Evolutionary conservation across 257 asterid species (phyloP), one percentile per base, ranked within the genome.

Genomic region (Osmanthus fragrans): DNA sequence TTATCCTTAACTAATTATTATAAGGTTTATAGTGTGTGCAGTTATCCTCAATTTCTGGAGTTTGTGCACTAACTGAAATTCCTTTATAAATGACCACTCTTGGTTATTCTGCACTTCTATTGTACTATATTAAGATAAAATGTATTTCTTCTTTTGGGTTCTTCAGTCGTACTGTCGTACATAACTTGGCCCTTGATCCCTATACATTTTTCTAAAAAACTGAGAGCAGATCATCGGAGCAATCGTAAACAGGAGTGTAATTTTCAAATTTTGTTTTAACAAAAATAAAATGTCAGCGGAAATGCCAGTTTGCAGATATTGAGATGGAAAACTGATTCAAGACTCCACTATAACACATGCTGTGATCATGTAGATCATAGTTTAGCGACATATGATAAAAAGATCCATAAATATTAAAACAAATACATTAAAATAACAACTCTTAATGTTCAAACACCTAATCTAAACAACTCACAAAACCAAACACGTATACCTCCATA

Each of bases 401-500:
- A 36, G 71, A 47, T 70, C 76, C 75, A 54, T 32, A 64, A 45
- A 67, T 51, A 58, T 36, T 36, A 60, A 42, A 33, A 58, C 64
- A 64, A 23, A 19, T 13, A 30, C 23, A 74, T 10, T 49, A 13
- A 34, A 71, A 12, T 34, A 67, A 81, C 37, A 69, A 77, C 65
- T 73, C 45, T 71, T 34, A 34, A 30, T 42, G 36, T 78, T 78
- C 72, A 39, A 64, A 73, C 37, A 15, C 16, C 77, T 30, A 64
- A 34, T 27, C 27, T 16, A 32, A 51, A 19, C 73, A 72, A 42
- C 51, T 71, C 75, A 36, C 12, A 77, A 65, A 37, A 76, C n/a
- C 19, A 34, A 78, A 72, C 67, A 80, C 27, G 18, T 64, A 16
- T 23, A 80, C n/a, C 74, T 49, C 76, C 80, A 70, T 39, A 93